Evolutionary conservation across 768 basidiomycete genomes (phyloP), one percentile per base, ranked within the genome.

Genomic region (Strobilomyces confusus): DNA sequence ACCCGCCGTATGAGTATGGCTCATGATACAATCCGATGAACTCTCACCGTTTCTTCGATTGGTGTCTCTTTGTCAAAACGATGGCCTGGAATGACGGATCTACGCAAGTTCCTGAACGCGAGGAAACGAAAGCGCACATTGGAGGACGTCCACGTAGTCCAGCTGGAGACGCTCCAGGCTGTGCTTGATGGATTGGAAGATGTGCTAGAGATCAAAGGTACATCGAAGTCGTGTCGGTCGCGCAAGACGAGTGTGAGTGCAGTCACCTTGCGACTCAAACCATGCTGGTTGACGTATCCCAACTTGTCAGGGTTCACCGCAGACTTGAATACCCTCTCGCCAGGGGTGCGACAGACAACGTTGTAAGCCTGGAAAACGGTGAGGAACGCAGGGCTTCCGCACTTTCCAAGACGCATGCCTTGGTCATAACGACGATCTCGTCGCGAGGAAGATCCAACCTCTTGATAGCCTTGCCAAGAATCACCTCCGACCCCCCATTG

Each of bases 381-480:
- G 11, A 33, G 14, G 11, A 33, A 33, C 32, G 32, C 9, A 9
- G 11, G 9, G 3, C 32, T 3, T 33, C 12, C 32, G 11, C 32
- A 33, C 32, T 9, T 33, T 13, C 32, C 11, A 30, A 29, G 12
- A 43, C 12, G 40, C 4, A 26, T 38, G 80, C 81, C 72, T 92
- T 91, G 49, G 89, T 89, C 75, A 91, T 77, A 15, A 92, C 79
- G 17, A 92, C 88, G 42, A 90, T 81, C 57, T 84, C 80, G 14
- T 86, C 84, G 2, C 89, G 80, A n/a, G 87, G 86, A 12, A 88
- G 73, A 20, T 82, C 65, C 56, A 80, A 75, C 55, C 81, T 62
- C 60, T 85, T 86, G 71, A 92, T 82, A 2, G 82, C 86, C 58
- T 85, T 84, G 11, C 88, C 88, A n/a, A 89, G 73, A 47, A 89